Conservation (phyloP, 495 filamentous ascomycete species). For the Peziza echinospora region DNA sequence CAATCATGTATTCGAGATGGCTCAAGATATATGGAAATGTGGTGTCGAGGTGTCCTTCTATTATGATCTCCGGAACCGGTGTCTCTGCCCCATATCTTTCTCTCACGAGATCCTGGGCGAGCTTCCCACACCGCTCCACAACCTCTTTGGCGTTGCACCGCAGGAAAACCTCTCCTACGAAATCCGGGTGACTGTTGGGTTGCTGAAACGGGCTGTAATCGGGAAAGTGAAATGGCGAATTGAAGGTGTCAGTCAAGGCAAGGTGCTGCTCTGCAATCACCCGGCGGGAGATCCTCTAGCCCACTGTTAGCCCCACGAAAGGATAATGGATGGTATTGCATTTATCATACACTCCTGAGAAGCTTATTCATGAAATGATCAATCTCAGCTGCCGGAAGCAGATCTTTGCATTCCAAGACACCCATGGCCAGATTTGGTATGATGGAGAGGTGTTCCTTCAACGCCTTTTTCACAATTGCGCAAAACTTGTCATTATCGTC, state of each 20-base stretch:
- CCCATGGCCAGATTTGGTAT: constrained; percentile 91
- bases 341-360: constrained; percentile 51
- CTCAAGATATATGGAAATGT: constrained; percentile 92
- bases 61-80: constrained; percentile 55
- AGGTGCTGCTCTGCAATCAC: constrained; percentile 97
- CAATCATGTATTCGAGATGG: constrained; percentile 91
- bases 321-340: too few species aligned
- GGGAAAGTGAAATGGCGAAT: constrained; percentile 78
- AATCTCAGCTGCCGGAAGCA: constrained; percentile 55
- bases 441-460: constrained; percentile 75
- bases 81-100: constrained; percentile 47
- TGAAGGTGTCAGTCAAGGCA: constrained; percentile 88
- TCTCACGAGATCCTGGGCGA: constrained; percentile 44
- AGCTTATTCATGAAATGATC: constrained; percentile 93
- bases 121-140: constrained; percentile 55
- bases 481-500: constrained; percentile 87
- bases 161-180: constrained; percentile 88
- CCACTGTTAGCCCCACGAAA: neutral
- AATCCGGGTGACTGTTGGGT: constrained; percentile 48
- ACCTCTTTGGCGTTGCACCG: constrained; percentile 85
- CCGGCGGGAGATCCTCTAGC: constrained; percentile 70
- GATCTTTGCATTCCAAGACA: constrained; percentile 61
- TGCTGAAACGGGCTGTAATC: constrained; percentile 34
- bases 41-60: constrained; percentile 67
- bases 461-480: constrained; percentile 49